Percentiles rank a stretch among this genome's conserved stretches.
Conservation (phyloP, 179 eudicot species). For the Carnegiea gigantea region DNA sequence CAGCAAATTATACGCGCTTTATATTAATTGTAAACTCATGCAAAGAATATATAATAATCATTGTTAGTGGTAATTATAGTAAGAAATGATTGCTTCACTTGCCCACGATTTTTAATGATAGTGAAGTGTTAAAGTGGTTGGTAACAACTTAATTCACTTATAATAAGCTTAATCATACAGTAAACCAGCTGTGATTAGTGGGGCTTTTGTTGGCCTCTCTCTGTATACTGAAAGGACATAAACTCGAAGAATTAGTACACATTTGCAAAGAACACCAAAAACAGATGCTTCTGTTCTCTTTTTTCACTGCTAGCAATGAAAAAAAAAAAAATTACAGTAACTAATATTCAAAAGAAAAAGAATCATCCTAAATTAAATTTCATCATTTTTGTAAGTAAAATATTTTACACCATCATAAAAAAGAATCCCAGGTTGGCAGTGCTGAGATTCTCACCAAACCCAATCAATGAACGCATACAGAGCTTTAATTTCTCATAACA, state of each 20-base stretch:
- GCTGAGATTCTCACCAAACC: conserved; percentile 46
- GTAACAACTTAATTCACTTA: conserved; percentile 18
- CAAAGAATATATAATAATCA: too few relatives aligned
- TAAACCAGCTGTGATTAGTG: conserved; percentile 55
- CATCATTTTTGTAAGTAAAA: neutral
- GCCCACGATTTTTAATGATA: conserved; percentile 21
- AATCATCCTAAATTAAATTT: neutral
- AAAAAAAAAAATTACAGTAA: conserved; percentile 4
- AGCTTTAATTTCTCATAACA: conserved; percentile 17
- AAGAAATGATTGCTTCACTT: conserved; percentile 15
- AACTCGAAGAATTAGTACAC: conserved; percentile 33
- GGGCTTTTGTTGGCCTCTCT: conserved; percentile 1
- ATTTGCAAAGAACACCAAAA: conserved; percentile 1
- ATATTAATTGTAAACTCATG: neutral
- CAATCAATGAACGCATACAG: conserved; percentile 47
- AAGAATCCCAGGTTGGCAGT: conserved; percentile 62
- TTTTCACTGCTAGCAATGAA: conserved; percentile 21
- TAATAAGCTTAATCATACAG: conserved; percentile 15
- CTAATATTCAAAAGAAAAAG: neutral
- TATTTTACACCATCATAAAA: conserved; percentile 17
- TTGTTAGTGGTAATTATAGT: neutral
- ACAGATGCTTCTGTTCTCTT: conserved; percentile 48
- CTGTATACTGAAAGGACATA: conserved; percentile 30
- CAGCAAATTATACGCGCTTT: too few relatives aligned
- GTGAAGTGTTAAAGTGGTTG: conserved; percentile 27